A percentile compares a stretch with the other conserved stretches of the same genome.
phyloP scores from a whole-genome alignment of 139 green algal genomes.

The Chlamydomonas sphaeroides region DNA sequence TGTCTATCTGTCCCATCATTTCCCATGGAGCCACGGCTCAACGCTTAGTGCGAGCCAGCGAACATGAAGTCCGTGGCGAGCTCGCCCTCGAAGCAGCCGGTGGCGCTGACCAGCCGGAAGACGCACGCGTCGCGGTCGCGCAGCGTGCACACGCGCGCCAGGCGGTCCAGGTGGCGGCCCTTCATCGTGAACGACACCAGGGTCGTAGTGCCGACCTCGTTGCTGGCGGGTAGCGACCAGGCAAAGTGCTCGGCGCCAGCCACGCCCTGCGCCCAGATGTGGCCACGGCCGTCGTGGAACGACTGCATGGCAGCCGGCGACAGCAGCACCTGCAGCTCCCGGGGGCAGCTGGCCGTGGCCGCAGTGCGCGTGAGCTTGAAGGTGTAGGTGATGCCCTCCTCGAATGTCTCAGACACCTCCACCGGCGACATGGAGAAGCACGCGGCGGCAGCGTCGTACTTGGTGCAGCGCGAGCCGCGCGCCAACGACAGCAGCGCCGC shows the following conservation, averaged over 20 bases:
- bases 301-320: not conserved
- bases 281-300: slow-evolving; percentile 29
- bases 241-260: slow-evolving; percentile 19
- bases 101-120: slow-evolving; percentile 15
- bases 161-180: slow-evolving; percentile 22
- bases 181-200: slow-evolving; percentile 34
- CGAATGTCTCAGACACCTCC: slow-evolving; percentile 33
- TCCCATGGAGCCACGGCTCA: too few species aligned
- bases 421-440: slow-evolving; percentile 11
- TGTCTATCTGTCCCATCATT: too few species aligned
- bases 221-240: not conserved
- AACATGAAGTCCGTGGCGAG: slow-evolving; percentile 22
- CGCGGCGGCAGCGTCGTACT: not conserved
- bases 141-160: slow-evolving; percentile 18
- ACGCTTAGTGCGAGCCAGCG: too few species aligned
- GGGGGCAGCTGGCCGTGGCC: not conserved
- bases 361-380: slow-evolving; percentile 40
- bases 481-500: not conserved
- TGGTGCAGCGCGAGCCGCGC: not conserved
- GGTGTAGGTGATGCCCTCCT: slow-evolving; percentile 19
- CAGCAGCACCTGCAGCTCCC: slow-evolving; percentile 34
- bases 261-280: slow-evolving; percentile 20
- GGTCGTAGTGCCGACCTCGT: not conserved
- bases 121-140: slow-evolving; percentile 12
- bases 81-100: slow-evolving; percentile 9